Percentiles rank a stretch among this genome's conserved stretches.
These are phyloP conservation scores for Alternaria sp. DNA, from an alignment of 2,329 filamentous ascomycete species.

Conservation along the genomic window DNA sequence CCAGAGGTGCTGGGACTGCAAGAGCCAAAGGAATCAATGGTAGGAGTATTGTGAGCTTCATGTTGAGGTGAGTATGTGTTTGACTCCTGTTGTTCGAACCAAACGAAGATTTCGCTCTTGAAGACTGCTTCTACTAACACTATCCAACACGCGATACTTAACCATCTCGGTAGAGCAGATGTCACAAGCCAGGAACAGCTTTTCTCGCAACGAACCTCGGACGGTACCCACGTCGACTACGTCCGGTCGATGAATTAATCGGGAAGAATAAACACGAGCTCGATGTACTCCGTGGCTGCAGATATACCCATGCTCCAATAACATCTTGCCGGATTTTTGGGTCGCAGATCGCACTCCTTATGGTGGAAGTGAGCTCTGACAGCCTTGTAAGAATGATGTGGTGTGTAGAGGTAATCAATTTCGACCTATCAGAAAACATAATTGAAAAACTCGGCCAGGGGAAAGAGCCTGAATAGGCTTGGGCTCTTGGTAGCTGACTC, in stretches of 20 bases:
- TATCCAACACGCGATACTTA: slow-evolving; percentile 19
- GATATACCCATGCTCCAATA: slow-evolving; percentile 23
- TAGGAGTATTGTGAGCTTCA: slow-evolving; percentile 39
- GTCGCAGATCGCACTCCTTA: slow-evolving; percentile 19
- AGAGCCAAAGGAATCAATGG: slow-evolving; percentile 39
- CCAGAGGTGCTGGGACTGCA: slow-evolving; percentile 49
- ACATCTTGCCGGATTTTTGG: slow-evolving; percentile 4
- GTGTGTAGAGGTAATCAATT: neutral
- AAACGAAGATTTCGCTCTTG: neutral
- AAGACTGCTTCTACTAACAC: neutral
- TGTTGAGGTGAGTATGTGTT: slow-evolving; percentile 20
- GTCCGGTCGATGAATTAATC: slow-evolving; percentile 28
- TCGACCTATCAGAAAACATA: slow-evolving; percentile 14
- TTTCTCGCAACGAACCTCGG: slow-evolving; percentile 26
- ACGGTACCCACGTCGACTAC: slow-evolving; percentile 14
- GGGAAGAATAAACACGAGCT: slow-evolving; percentile 4
- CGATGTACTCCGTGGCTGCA: slow-evolving; percentile 28
- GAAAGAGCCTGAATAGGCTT: slow-evolving; percentile 11
- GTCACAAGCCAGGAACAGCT: slow-evolving; percentile 27
- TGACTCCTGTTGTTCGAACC: neutral
- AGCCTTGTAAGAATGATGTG: slow-evolving; percentile 8
- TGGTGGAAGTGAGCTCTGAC: slow-evolving; percentile 1
- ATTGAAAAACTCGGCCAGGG: slow-evolving; percentile 15
- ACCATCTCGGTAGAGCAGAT: neutral
- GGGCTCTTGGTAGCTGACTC: slow-evolving; percentile 8